Conservation (phyloP, 208 protist genomes). For the Borovskyia barvae region DNA sequence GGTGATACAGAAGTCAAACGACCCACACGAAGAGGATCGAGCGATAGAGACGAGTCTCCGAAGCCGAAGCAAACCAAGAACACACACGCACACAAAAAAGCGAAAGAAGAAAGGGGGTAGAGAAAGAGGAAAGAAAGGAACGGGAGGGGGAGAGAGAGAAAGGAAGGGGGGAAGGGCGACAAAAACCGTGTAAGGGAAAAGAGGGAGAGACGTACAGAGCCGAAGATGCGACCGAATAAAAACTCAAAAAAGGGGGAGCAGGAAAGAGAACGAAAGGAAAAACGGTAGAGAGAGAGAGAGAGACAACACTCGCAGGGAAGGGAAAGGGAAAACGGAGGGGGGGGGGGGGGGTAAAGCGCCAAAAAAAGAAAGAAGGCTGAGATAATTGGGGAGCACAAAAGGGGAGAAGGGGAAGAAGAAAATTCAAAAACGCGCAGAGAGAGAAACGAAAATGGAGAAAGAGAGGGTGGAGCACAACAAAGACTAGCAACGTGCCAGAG, state of each 20-base stretch:
- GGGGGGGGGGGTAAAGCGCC: neutral
- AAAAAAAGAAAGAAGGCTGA: constrained; percentile 9
- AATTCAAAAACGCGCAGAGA: constrained; percentile 7
- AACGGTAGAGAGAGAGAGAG: neutral
- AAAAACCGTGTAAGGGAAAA: neutral
- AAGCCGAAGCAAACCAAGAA: neutral
- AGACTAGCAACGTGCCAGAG: neutral
- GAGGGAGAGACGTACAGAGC: neutral
- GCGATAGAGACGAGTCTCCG: too few species aligned
- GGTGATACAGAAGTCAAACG: too few species aligned
- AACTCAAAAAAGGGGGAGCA: neutral
- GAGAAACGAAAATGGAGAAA: neutral
- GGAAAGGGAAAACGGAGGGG: neutral
- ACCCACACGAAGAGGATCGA: too few species aligned
- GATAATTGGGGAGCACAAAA: neutral
- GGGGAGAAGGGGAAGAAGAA: constrained; percentile 5
- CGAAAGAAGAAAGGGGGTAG: constrained; percentile 15
- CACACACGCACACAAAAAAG: neutral
- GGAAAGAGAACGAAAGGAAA: neutral
- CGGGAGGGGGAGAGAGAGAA: neutral
- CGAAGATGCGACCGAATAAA: too few species aligned
- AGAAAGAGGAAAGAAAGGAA: constrained; percentile 22
- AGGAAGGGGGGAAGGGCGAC: neutral
- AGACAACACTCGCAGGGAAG: neutral
- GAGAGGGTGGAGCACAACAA: neutral